Percentiles rank a stretch among this genome's conserved stretches.
Evolutionary conservation across 2,329 filamentous ascomycete species (phyloP).

Genomic region (Talaromyces pinophilus): DNA sequence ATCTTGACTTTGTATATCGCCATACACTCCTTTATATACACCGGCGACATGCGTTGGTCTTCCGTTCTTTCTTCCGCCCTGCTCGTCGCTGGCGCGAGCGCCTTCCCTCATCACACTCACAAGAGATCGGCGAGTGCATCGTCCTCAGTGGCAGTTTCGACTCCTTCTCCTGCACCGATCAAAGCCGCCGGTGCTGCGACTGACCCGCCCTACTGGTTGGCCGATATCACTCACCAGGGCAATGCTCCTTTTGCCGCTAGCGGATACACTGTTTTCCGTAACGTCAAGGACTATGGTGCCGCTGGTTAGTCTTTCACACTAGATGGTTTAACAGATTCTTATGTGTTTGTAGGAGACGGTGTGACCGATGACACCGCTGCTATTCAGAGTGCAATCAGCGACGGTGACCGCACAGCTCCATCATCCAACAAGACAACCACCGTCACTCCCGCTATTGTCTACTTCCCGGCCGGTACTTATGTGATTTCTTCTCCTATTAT

Average conservation of each 20-base stretch:
- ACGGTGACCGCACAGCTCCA: constrained; percentile 49
- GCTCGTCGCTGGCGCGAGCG: constrained; percentile 28
- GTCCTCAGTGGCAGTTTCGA: constrained; percentile 15
- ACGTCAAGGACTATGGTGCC: constrained; percentile 34
- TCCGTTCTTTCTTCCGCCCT: constrained; percentile 19
- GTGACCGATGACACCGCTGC: constrained; percentile 59
- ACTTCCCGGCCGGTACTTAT: constrained; percentile 63
- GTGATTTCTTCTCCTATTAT: constrained; percentile 59
- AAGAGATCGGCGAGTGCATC: constrained; percentile 23
- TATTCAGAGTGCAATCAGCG: constrained; percentile 53
- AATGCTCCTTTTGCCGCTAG: constrained; percentile 25
- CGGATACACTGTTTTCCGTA: constrained; percentile 25
- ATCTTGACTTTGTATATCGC: not conserved
- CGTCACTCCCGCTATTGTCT: constrained; percentile 57
- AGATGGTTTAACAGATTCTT: not conserved
- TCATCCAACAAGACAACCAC: constrained; percentile 46
- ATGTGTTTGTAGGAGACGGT: constrained; percentile 43
- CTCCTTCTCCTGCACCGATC: constrained; percentile 11
- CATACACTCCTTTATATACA: constrained; percentile 20
- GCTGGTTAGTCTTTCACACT: constrained; percentile 27
- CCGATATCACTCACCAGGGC: constrained; percentile 38
- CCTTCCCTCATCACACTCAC: constrained; percentile 6
- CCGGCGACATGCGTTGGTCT: constrained; percentile 24
- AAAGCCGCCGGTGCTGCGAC: constrained; percentile 12
- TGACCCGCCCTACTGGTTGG: constrained; percentile 37